These are phyloP conservation scores for Pseudonitzschia delicatissima DNA, from an alignment of 108 stramenopile genomes.

Conservation along the genomic window DNA sequence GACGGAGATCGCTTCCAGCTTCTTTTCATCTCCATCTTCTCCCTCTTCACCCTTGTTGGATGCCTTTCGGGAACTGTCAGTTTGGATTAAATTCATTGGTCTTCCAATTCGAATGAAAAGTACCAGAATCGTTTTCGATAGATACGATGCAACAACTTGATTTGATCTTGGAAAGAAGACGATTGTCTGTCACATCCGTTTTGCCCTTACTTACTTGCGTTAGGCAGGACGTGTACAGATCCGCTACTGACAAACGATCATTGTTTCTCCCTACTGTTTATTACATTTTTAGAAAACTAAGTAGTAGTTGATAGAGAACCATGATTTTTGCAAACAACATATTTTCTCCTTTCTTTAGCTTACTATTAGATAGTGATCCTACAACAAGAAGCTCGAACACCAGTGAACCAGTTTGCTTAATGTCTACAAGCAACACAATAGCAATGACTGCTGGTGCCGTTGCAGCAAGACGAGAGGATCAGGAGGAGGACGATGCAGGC, in stretches of 20 bases:
- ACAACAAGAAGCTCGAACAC: too few species aligned
- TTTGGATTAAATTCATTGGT: constrained; percentile 20
- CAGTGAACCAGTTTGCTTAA: too few species aligned
- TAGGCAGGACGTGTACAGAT: not conserved
- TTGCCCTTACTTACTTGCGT: not conserved
- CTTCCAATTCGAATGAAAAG: not conserved
- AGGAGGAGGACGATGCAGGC: too few species aligned
- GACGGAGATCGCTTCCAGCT: constrained; percentile 48
- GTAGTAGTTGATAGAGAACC: constrained; percentile 4
- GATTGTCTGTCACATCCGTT: not conserved
- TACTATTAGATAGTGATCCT: too few species aligned
- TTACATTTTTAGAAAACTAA: not conserved
- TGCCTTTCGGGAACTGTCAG: constrained; percentile 34
- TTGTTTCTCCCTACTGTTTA: constrained; percentile 6
- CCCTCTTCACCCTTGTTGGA: constrained; percentile 50
- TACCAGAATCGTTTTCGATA: not conserved
- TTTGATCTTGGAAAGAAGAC: not conserved
- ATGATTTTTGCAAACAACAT: not conserved
- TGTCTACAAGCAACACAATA: too few species aligned
- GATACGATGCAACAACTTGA: not conserved
- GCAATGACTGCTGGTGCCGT: too few species aligned
- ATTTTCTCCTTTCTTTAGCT: too few species aligned
- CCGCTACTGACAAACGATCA: not conserved
- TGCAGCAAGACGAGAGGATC: too few species aligned
- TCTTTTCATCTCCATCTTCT: constrained; percentile 47